Base-by-base conservation (phyloP, 306 rosid genomes). In the Phaseolus lunatus region DNA sequence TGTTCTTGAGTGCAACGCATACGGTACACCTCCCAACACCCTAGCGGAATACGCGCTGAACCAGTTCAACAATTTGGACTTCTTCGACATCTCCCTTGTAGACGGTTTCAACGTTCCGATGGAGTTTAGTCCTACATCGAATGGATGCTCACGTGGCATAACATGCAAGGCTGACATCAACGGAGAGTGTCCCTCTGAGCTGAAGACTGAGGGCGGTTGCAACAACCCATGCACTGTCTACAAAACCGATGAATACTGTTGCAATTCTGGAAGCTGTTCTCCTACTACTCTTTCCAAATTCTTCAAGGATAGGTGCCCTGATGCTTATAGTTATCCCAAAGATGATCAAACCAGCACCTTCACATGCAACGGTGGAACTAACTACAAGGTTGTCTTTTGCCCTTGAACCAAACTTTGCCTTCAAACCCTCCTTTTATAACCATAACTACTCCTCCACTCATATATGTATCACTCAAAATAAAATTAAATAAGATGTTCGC, bases 71-170 rank as follows among this genome's bases (percentile, higher is more conserved):
- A 78, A 88, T 58, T 0, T 76, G 65, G 92, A 88, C 69, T 82
- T 18, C 12, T 18, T 50, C 24, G 57, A 50, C 24, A 50, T 50
- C 1, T 50, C 57, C 57, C 24, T 50, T 0, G 63, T 89, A 0
- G 81, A 88, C 1, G 92, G 94, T 5, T 87, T 87, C 47, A 86
- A 82, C 53, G 78, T 91, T 47, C 86, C 85, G 0, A 69, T 86
- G 80, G 84, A 75, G 2, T 85, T 91, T 22, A 81, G 77, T 5
- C 85, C 89, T 0, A 77, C 86, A 0, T 78, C 85, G 0, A 50
- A 18, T 3, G 81, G 75, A 2, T 81, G 87, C 81, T 57, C 26
- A 27, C 75, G 67, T 0, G 73, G 81, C 5, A 73, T 78, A 10
- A 7, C 6, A 8, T 86, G 93, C 72, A 79, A 58, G 0, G 87